Conservation (phyloP, 192 early-diverging fungal species). For the Chytriomyces sp. region DNA sequence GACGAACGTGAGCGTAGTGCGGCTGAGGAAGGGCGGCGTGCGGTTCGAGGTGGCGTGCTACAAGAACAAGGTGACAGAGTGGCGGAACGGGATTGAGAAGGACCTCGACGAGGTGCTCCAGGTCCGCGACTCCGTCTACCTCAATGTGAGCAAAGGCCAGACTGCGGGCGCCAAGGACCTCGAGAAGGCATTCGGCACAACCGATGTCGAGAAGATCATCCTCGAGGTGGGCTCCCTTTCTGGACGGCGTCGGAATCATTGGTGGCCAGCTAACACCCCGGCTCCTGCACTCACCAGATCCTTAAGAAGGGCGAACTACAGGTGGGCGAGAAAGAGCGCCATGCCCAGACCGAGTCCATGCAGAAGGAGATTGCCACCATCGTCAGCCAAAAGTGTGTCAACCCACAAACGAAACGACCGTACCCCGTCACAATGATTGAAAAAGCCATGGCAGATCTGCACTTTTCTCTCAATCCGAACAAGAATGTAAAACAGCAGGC, state of each 20-base stretch:
- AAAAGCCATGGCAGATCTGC: constrained; percentile 94
- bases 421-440: constrained; percentile 99
- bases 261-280: constrained; percentile 14
- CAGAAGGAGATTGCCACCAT: constrained; percentile 93
- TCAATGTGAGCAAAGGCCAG: constrained; percentile 93
- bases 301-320: constrained; percentile 95
- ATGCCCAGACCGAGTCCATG: constrained; percentile 75
- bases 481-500: constrained; percentile 90
- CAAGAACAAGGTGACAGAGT: constrained; percentile 73
- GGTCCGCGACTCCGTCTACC: constrained; percentile 82
- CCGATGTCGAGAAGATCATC: constrained; percentile 76
- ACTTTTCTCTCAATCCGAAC: constrained; percentile 88
- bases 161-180: constrained; percentile 84
- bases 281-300: constrained; percentile 59
- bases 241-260: not conserved
- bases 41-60: constrained; percentile 99
- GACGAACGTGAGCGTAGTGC: constrained; percentile 96
- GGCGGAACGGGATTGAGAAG: constrained; percentile 61
- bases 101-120: constrained; percentile 97
- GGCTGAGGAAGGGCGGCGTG: constrained; percentile 94
- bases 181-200: constrained; percentile 84
- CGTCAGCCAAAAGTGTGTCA: constrained; percentile 93
- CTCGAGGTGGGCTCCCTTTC: constrained; percentile 44
- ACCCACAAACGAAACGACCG: constrained; percentile 91
- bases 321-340: constrained; percentile 95